phyloP scores from a whole-genome alignment of 2,329 filamentous ascomycete genomes.

The Colletotrichum nymphaeae region DNA sequence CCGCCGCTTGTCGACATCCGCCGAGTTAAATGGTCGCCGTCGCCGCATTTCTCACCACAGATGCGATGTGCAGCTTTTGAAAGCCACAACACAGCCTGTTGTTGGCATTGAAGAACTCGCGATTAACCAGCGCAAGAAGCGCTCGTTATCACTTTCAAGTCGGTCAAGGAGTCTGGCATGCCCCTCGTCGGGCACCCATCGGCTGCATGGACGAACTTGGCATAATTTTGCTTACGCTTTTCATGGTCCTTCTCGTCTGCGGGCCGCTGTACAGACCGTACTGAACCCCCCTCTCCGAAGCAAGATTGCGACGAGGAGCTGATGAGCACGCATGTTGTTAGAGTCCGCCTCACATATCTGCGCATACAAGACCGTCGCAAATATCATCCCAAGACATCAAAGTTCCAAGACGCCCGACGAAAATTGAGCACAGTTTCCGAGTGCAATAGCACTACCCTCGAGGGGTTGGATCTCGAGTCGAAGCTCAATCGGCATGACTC shows the following conservation, averaged over 20 bases:
- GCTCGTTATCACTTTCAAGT: not conserved
- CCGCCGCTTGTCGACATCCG: not conserved
- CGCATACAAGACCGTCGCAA: conserved; percentile 29
- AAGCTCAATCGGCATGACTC: conserved; percentile 9
- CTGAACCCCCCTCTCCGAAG: conserved; percentile 4
- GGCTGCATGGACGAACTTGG: conserved; percentile 30
- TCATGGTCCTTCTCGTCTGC: conserved; percentile 20
- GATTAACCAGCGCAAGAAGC: too few relatives aligned
- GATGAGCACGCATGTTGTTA: not conserved
- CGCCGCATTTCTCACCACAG: not conserved
- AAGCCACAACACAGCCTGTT: not conserved
- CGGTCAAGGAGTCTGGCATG: conserved; percentile 5
- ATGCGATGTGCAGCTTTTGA: not conserved
- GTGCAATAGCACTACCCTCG: conserved; percentile 31
- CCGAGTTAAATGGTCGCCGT: not conserved
- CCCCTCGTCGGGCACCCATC: not conserved
- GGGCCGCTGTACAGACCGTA: conserved; percentile 30
- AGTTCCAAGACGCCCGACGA: conserved; percentile 39
- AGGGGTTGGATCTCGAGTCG: conserved; percentile 28
- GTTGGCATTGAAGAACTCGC: not conserved
- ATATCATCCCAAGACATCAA: conserved; percentile 31
- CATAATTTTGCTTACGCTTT: conserved; percentile 30
- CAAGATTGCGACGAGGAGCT: conserved; percentile 6
- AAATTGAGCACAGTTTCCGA: conserved; percentile 46
- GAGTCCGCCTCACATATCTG: conserved; percentile 14